These are phyloP conservation scores for Leishmania tropica DNA, from an alignment of 208 protist species.

Conservation along the genomic window DNA sequence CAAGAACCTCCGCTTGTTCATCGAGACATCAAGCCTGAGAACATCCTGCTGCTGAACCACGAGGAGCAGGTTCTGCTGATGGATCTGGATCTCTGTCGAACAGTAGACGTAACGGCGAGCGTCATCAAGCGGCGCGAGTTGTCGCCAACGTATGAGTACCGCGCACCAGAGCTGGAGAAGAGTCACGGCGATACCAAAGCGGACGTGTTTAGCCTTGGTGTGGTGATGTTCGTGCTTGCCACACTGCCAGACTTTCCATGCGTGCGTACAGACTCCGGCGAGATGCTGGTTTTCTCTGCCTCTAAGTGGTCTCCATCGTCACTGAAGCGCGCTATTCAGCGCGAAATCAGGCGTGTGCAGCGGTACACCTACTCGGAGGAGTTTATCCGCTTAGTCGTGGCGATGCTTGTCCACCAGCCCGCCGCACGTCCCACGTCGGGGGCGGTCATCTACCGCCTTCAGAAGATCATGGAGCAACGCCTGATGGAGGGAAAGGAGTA, in stretches of 20 bases:
- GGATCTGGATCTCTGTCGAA: slow-evolving; percentile 83
- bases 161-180: slow-evolving; percentile 62
- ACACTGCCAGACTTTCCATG: slow-evolving; percentile 75
- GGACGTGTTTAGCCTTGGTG: slow-evolving; percentile 88
- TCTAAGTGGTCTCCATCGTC: slow-evolving; percentile 52
- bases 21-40: slow-evolving; percentile 91
- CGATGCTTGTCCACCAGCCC: slow-evolving; percentile 73
- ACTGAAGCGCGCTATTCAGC: slow-evolving; percentile 51
- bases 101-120: slow-evolving; percentile 51
- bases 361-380: slow-evolving; percentile 59
- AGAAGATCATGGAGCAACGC: slow-evolving; percentile 58
- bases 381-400: slow-evolving; percentile 60
- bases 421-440: slow-evolving; percentile 42
- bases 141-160: slow-evolving; percentile 83
- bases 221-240: slow-evolving; percentile 79
- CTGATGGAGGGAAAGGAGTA: slow-evolving; percentile 36
- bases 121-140: slow-evolving; percentile 38
- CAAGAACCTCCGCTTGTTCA: slow-evolving; percentile 83
- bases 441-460: slow-evolving; percentile 47
- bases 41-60: slow-evolving; percentile 82
- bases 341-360: slow-evolving; percentile 37
- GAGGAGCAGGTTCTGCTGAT: slow-evolving; percentile 87
- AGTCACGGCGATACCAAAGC: slow-evolving; percentile 63
- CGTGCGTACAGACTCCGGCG: slow-evolving; percentile 51
- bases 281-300: slow-evolving; percentile 54